A percentile compares a stretch with the other conserved stretches of the same genome.
Evolutionary conservation across 805 yeast species (phyloP).

Genomic region (Wickerhamomyces hampshirensis): DNA sequence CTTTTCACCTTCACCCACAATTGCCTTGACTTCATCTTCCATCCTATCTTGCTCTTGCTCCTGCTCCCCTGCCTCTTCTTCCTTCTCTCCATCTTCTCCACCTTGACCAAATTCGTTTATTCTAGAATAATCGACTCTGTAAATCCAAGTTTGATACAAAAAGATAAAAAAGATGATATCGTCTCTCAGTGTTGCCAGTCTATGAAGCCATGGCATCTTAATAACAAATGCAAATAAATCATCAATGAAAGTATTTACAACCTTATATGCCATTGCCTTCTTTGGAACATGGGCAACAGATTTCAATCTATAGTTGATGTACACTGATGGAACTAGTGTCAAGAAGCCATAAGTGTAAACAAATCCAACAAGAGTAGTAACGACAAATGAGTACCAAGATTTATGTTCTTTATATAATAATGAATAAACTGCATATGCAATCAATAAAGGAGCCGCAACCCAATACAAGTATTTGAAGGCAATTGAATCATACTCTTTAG

Average conservation of each 20-base stretch:
- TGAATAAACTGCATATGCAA: constrained; percentile 33
- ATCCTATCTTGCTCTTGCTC: constrained; percentile 17
- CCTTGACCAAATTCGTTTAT: constrained; percentile 33
- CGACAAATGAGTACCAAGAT: constrained; percentile 38
- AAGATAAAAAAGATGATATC: constrained; percentile 37
- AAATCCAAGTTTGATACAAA: constrained; percentile 35
- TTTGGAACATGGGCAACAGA: constrained; percentile 39
- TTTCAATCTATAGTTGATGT: constrained; percentile 37
- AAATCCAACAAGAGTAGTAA: constrained; percentile 35
- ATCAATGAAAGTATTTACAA: constrained; percentile 36
- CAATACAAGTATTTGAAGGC: constrained; percentile 34
- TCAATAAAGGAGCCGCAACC: constrained; percentile 32
- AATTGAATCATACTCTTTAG: constrained; percentile 36
- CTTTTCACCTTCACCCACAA: constrained; percentile 25
- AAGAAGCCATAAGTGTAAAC: constrained; percentile 39
- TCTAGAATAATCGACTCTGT: constrained; percentile 35
- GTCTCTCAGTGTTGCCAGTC: constrained; percentile 37
- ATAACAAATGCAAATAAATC: constrained; percentile 37
- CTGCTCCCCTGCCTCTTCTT: constrained; percentile 14
- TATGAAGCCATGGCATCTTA: constrained; percentile 38
- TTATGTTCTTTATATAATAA: constrained; percentile 33
- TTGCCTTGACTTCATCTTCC: neutral
- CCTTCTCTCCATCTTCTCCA: constrained; percentile 24
- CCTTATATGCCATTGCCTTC: constrained; percentile 37
- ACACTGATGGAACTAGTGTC: constrained; percentile 34